These are phyloP conservation scores for Dovyalis caffra DNA, from an alignment of 345 rosid genomes.

Conservation along the genomic window DNA sequence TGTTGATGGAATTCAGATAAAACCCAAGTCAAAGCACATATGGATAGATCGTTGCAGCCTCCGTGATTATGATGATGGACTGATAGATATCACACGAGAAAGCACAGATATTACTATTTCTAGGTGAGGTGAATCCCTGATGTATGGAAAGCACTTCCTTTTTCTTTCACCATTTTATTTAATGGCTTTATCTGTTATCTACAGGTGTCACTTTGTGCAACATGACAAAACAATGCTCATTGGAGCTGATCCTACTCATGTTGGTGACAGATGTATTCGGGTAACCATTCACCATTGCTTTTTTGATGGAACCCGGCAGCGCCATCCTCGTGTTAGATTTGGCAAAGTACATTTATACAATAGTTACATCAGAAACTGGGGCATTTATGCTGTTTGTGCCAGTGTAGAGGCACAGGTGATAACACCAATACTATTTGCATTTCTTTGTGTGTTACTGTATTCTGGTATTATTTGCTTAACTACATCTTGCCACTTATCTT, in stretches of 20 bases:
- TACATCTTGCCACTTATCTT: neutral
- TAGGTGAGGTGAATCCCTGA: slow-evolving; percentile 40
- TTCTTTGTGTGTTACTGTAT: neutral
- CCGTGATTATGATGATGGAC: slow-evolving; percentile 78
- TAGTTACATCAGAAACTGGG: slow-evolving; percentile 87
- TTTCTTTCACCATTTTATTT: neutral
- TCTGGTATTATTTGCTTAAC: neutral
- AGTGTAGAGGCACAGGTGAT: slow-evolving; percentile 89
- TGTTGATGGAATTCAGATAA: slow-evolving; percentile 92
- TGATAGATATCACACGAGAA: slow-evolving; percentile 90
- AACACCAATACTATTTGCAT: neutral
- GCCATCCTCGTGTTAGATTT: slow-evolving; percentile 92
- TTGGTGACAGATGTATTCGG: slow-evolving; percentile 73
- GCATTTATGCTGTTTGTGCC: slow-evolving; percentile 90
- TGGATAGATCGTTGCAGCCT: slow-evolving; percentile 97
- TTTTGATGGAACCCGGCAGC: slow-evolving; percentile 81
- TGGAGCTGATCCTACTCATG: slow-evolving; percentile 79
- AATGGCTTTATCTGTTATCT: slow-evolving; percentile 14
- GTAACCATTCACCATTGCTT: slow-evolving; percentile 97
- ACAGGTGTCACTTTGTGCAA: slow-evolving; percentile 76
- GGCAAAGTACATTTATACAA: slow-evolving; percentile 85
- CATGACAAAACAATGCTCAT: slow-evolving; percentile 91
- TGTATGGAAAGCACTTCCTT: neutral
- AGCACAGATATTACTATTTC: slow-evolving; percentile 93
- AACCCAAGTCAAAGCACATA: slow-evolving; percentile 79